Evolutionary conservation across 2,329 filamentous ascomycete genomes (phyloP), one percentile per base, ranked within the genome.

Genomic region (Monosporascus sp.): DNA sequence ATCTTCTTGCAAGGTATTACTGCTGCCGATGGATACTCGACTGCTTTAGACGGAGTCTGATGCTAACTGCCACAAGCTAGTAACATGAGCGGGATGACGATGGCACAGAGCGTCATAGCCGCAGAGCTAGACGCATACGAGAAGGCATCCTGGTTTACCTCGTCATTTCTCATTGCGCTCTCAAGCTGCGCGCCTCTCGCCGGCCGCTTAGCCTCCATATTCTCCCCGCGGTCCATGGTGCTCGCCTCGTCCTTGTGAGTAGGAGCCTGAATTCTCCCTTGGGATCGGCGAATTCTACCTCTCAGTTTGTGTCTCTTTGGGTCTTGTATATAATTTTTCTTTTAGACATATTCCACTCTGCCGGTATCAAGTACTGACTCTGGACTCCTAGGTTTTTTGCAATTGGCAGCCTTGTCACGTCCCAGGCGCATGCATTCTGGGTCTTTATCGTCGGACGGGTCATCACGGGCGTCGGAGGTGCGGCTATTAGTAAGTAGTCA

Each of bases 21-120:
- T 35, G 31, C 31, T 14, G 31, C 31, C 14, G 4, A 5, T 35
- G 11, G 31, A 35, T 35, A 2, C 31, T 31, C 27, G 38, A 36
- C 17, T 38, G 49, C 41, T 52, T 50, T 14, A 43, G 37, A 22
- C n/a, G 49, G 44, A 45, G 39, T 14, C 41, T 50, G 14, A 48
- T n/a, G 49, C 8, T 38, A 43, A 37, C 9, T 35, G 6, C 41
- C 37, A 7, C 55, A 54, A 79, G 78, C 79, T 6, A 74, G 81
- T 57, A 94, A 94, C 64, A 89, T 92, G 71, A 89, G 86, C 14
- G 85, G 90, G 60, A 85, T 95, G 65, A 89, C 88, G 6, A 92
- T 90, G 52, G 88, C 87, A 2, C 90, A 94, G 70, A 89, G 86
- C 7, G 77, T 77, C 49, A 89, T 95, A 59, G 89, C 89, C 2